Percentiles rank a stretch among this genome's conserved stretches.
Conservation (phyloP, 2,329 filamentous ascomycete species). For the Seiridium unicorne region DNA sequence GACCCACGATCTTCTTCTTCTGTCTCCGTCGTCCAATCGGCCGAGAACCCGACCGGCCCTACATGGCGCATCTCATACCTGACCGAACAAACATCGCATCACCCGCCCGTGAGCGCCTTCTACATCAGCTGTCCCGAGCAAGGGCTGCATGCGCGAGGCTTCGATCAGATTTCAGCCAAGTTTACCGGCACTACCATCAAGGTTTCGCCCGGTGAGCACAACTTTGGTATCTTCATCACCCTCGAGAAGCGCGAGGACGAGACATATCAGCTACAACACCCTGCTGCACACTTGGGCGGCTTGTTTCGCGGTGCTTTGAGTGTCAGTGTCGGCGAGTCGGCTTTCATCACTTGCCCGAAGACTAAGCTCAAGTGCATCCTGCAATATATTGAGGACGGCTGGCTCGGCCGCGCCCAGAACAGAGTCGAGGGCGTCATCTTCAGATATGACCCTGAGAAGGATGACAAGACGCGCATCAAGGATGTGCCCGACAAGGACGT, state of each 20-base stretch:
- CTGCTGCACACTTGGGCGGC: constrained; percentile 87
- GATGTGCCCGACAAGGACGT: constrained; percentile 86
- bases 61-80: constrained; percentile 84
- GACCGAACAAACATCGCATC: constrained; percentile 96
- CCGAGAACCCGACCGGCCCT: constrained; percentile 38
- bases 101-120: constrained; percentile 95
- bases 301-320: constrained; percentile 83
- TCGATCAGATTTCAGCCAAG: constrained; percentile 95
- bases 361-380: constrained; percentile 90
- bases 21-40: constrained; percentile 49
- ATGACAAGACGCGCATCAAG: constrained; percentile 74
- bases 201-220: constrained; percentile 88
- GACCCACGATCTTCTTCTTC: constrained; percentile 45
- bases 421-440: constrained; percentile 90
- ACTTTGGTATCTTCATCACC: constrained; percentile 92
- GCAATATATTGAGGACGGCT: constrained; percentile 91
- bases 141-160: constrained; percentile 83
- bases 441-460: constrained; percentile 83
- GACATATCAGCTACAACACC: constrained; percentile 93
- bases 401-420: constrained; percentile 89
- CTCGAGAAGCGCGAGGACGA: constrained; percentile 78
- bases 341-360: constrained; percentile 85
- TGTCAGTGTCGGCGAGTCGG: constrained; percentile 86
- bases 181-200: constrained; percentile 95
- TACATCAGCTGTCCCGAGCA: constrained; percentile 90